These are phyloP conservation scores for Cylindrotheca fusiformis DNA, from an alignment of 108 stramenopile genomes.

Conservation along the genomic window DNA sequence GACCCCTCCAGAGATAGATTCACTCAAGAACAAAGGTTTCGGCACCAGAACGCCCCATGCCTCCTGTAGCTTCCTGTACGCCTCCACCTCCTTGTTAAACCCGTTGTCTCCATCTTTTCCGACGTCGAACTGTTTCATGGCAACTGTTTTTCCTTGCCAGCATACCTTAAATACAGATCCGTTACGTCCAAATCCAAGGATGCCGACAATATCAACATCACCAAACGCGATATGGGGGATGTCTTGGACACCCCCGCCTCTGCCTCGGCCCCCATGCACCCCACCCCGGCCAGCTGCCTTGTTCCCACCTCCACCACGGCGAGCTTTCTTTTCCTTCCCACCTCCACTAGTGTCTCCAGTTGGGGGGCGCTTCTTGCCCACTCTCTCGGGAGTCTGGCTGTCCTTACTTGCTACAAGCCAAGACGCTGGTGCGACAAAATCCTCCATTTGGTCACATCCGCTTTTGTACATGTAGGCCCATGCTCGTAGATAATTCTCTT, in stretches of 20 bases:
- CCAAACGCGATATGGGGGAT: too few relatives aligned
- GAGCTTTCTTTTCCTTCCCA: too few relatives aligned
- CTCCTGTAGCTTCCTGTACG: neutral
- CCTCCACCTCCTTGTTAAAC: constrained; percentile 7
- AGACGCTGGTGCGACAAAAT: neutral
- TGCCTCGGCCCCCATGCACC: too few relatives aligned
- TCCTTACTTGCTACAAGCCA: too few relatives aligned
- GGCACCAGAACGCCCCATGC: constrained; percentile 3
- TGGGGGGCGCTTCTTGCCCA: too few relatives aligned
- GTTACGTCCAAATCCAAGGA: constrained; percentile 7
- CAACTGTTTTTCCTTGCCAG: constrained; percentile 2
- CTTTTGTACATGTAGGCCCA: neutral
- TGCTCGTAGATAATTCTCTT: neutral
- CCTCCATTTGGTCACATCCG: neutral
- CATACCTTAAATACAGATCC: neutral
- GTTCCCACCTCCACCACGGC: too few relatives aligned
- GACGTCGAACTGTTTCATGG: constrained; percentile 9
- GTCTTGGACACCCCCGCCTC: too few relatives aligned
- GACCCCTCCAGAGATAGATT: constrained; percentile 7
- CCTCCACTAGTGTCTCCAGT: too few relatives aligned
- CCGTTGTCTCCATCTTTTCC: constrained; percentile 4
- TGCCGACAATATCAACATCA: constrained; percentile 6
- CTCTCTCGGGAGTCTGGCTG: too few relatives aligned
- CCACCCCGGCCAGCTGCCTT: too few relatives aligned
- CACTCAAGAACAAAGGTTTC: constrained; percentile 1